Base-by-base conservation (phyloP, 805 yeast genomes). In the Metschnikowia cerradonensis region DNA sequence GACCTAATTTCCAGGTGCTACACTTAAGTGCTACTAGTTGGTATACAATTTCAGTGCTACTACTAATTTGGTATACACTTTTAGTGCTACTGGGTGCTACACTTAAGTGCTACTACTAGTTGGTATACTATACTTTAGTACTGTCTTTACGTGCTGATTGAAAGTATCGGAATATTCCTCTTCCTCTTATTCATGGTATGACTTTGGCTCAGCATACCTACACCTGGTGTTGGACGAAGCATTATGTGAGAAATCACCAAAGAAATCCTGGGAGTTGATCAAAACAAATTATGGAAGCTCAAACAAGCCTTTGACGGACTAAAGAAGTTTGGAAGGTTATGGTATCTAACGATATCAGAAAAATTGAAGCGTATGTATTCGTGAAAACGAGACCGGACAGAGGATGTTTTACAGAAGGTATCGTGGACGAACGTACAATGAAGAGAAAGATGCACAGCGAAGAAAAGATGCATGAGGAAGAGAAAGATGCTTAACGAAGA, bases 1-100 rank as follows among this genome's bases (percentile, higher is more conserved):
- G 67, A 81, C 78, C 57, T 68, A 72, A 22, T 72, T 91, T 32
- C 67, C 19, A 17, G 19, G 19, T 17, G 19, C 19, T 17, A 17
- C 19, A 17, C 19, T 17, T 17, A 17, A 17, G 19, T 17, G 19
- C 19, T 17, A 17, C 19, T 17, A 17, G 19, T 17, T 17, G 19
- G 19, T 17, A 17, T 17, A 17, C 19, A 17, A 17, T 17, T 17
- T 17, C 19, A 17, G 19, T 17, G 3, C 19, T 17, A 17, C 19
- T 17, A 17, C 19, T 17, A 2, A 2, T 17, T 17, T 17, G 19
- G 19, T 2, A 2, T 17, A 17, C 19, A 17, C 19, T 17, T 17
- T 17, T 17, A 17, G 19, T 17, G 19, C 2, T 17, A 17, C 20
- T 20, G 5, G 20, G 20, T 3, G 20, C 20, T 20, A 20, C 1